Evolutionary conservation across 1,284 basidiomycete genomes (phyloP), one percentile per base, ranked within the genome.

Genomic region (Marasmius sp.): DNA sequence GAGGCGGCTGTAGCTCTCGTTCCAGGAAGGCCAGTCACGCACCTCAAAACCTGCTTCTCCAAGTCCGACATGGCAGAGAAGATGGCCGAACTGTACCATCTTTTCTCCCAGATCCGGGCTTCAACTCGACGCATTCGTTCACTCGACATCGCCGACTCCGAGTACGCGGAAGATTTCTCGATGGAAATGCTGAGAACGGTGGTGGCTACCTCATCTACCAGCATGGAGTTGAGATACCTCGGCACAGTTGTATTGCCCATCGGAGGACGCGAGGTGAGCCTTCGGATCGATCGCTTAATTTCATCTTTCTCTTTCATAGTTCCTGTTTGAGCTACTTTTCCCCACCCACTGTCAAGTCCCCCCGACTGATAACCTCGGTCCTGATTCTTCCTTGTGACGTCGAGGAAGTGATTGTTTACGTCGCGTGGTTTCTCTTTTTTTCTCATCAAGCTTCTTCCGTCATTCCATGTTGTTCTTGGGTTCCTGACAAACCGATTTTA

Each of bases 41-140:
- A 81, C 58, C 77, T 89, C 63, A 89, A 89, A 70, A 87, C 87
- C n/a, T 88, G 86, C 66, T 85, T 89, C 70, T 87, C 87, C 22
- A 76, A 76, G 58, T 75, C 81, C n/a, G 75, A 76, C 58, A 59
- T 73, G 3, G 67, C 66, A 8, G 82, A 80, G 43, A 87, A 87
- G 72, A 76, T 77, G 33, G 73, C 73, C 2, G 87, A 89, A 68
- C 73, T 87, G 71, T 65, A 68, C 0, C 62, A 76, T 3, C 73
- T 89, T 27, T 72, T 86, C 57, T 73, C 76, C 5, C 79, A 77
- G 56, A 68, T 87, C 50, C 74, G 68, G 47, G 72, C 72, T 14
- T 80, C 85, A 6, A 78, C 79, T 8, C 69, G 67, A 36, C 67
- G 79, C 18, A 66, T 87, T 34, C 75, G 71, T 45, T 79, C 85